A percentile compares a stretch with the other conserved stretches of the same genome.
Evolutionary conservation across 768 basidiomycete genomes (phyloP).

Genomic region (Suillus hirtellus): DNA sequence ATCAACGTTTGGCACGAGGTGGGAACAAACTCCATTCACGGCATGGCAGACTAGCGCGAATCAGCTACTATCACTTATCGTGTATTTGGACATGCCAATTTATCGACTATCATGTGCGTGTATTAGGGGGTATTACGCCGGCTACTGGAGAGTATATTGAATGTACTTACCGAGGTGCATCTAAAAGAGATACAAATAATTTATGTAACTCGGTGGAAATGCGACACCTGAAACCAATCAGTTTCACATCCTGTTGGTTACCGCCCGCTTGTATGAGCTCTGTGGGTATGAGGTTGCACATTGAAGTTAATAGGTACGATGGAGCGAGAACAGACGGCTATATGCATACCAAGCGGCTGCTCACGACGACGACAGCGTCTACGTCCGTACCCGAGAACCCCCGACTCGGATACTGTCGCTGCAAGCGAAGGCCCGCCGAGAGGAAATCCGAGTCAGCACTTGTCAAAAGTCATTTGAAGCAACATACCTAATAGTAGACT

Average conservation of each 20-base stretch:
- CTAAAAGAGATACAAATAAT: not conserved
- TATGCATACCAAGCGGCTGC: constrained; percentile 1
- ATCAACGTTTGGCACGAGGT: constrained; percentile 1
- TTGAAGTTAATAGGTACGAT: not conserved
- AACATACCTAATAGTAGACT: not conserved
- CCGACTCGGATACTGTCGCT: not conserved
- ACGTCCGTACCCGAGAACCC: not conserved
- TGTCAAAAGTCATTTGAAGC: not conserved
- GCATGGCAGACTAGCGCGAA: not conserved
- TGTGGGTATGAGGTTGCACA: not conserved
- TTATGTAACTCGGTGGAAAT: constrained; percentile 2
- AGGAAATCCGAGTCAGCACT: not conserved
- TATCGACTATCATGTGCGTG: not conserved
- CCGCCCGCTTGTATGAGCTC: not conserved
- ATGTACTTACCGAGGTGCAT: not conserved
- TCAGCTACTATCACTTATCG: not conserved
- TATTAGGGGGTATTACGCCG: not conserved
- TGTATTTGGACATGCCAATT: not conserved
- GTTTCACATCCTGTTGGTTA: not conserved
- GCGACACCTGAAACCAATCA: not conserved
- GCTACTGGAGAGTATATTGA: not conserved
- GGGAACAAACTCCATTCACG: not conserved
- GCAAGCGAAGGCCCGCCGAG: not conserved
- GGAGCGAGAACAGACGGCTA: not conserved
- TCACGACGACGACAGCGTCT: not conserved